Evolutionary conservation across 257 asterid genomes (phyloP).

Genomic region (Sherardia arvensis): DNA sequence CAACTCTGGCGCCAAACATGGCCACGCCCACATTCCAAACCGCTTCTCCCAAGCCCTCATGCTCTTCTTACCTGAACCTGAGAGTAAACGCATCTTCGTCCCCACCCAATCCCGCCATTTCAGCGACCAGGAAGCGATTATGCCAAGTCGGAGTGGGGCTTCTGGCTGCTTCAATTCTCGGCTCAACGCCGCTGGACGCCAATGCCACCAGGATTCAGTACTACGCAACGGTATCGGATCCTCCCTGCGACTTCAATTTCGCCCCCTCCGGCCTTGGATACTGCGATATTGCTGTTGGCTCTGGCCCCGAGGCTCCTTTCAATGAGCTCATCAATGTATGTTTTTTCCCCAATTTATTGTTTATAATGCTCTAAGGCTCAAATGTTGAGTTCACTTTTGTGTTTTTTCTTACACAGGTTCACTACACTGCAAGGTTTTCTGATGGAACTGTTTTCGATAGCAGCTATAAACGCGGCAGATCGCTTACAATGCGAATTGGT

Average conservation of each 20-base stretch:
- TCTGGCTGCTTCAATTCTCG: constrained; percentile 55
- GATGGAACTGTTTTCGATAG: constrained; percentile 84
- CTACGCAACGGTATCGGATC: constrained; percentile 78
- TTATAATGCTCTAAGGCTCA: background rate
- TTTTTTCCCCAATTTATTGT: background rate
- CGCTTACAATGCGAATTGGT: constrained; percentile 89
- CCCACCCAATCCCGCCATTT: constrained; percentile 19
- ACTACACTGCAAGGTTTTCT: constrained; percentile 83
- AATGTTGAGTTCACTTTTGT: too few species aligned
- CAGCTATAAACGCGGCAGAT: constrained; percentile 72
- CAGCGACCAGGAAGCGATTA: constrained; percentile 29
- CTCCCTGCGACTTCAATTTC: constrained; percentile 64
- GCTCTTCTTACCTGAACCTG: constrained; percentile 21
- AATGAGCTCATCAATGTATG: constrained; percentile 58
- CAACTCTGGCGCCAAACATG: constrained; percentile 36
- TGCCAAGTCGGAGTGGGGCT: constrained; percentile 55
- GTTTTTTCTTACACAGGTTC: constrained; percentile 39
- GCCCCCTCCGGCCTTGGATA: constrained; percentile 80
- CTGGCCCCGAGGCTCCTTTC: constrained; percentile 66
- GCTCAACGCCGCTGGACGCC: constrained; percentile 56
- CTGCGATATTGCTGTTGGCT: constrained; percentile 69
- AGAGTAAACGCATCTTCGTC: constrained; percentile 27
- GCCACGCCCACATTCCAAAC: constrained; percentile 23
- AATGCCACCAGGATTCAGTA: constrained; percentile 78
- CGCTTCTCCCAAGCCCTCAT: constrained; percentile 11